Conservation (phyloP, 306 rosid species). For the Vachellia pachyceras region DNA sequence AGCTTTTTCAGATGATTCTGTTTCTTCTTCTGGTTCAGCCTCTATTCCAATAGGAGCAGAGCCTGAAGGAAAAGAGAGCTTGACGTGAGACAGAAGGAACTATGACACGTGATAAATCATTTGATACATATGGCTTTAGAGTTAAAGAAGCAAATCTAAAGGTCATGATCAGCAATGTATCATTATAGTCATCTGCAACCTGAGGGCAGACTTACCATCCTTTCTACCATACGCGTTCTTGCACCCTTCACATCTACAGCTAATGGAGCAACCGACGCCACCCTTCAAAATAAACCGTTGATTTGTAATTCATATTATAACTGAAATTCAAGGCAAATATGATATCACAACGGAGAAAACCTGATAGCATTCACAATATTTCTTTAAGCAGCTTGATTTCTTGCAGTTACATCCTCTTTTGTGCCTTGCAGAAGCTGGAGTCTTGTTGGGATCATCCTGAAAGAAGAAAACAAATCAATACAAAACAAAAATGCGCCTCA, state of each 20-base stretch:
- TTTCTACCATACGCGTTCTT: conserved; percentile 81
- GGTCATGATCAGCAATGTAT: conserved; percentile 1
- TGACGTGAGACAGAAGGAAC: neutral
- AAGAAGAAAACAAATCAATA: conserved; percentile 33
- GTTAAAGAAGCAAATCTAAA: conserved; percentile 11
- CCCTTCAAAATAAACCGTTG: conserved; percentile 58
- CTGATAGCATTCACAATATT: conserved; percentile 93
- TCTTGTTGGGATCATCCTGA: conserved; percentile 81
- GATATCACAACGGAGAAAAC: conserved; percentile 46
- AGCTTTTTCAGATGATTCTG: conserved; percentile 60
- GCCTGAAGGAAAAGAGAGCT: conserved; percentile 51
- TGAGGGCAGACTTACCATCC: conserved; percentile 63
- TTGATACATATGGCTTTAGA: neutral
- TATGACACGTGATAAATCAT: neutral
- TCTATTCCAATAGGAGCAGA: conserved; percentile 54
- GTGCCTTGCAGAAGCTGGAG: conserved; percentile 84
- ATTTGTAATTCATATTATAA: conserved; percentile 42
- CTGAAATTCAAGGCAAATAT: conserved; percentile 17
- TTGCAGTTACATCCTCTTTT: conserved; percentile 95
- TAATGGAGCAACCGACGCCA: conserved; percentile 87
- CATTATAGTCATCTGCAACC: conserved; percentile 15
- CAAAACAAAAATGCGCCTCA: conserved; percentile 19
- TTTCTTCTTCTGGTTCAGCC: conserved; percentile 72
- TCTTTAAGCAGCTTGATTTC: conserved; percentile 86
- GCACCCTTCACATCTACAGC: conserved; percentile 91